Evolutionary conservation across 2,329 filamentous ascomycete species (phyloP), one percentile per base, ranked within the genome.

Genomic region (Macrophomina tecta): DNA sequence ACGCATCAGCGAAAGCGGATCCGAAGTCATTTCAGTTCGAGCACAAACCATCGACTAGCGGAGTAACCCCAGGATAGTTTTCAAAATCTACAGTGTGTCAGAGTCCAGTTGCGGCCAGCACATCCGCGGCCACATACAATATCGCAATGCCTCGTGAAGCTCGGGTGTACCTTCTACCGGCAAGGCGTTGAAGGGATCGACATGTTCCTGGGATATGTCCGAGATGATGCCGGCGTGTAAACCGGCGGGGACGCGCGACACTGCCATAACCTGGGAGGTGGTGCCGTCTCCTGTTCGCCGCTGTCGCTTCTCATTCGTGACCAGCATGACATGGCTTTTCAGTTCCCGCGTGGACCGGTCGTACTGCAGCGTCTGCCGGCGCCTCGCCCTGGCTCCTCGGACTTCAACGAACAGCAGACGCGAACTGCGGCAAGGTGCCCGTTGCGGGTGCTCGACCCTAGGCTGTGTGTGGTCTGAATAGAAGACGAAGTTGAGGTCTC

Each of bases 381-480:
- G 55, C 36, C 14, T 45, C 32, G 38, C 36, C 14, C 28, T 23
- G 4, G 55, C 38, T 11, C 38, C 55, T 3, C 40, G 55, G 12
- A 58, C 55, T 34, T 58, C 55, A 18, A 58, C 55, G 55, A 58
- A 58, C 38, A 58, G 55, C 36, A 58, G 40, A 6, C 38, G 55
- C 55, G 55, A 55, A n/a, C 5, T 12, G 42, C 42, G 4, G 12
- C 16, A 14, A 14, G 36, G 4, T 7, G 36, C 36, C 7, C 36
- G 36, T 38, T 2, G 11, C 36, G 36, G 6, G 6, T 7, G 36
- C 36, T 38, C 7, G 11, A 12, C 36, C 11, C 2, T 38, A 12
- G 36, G 11, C 11, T 7, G 36, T 12, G 36, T 1, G 2, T 2
- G 36, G 36, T 38, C 36, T 38, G 36, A 38, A 38, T 12, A 12